Base-by-base conservation (phyloP, 1,139 yeast species). In the Diutina neorugosa region DNA sequence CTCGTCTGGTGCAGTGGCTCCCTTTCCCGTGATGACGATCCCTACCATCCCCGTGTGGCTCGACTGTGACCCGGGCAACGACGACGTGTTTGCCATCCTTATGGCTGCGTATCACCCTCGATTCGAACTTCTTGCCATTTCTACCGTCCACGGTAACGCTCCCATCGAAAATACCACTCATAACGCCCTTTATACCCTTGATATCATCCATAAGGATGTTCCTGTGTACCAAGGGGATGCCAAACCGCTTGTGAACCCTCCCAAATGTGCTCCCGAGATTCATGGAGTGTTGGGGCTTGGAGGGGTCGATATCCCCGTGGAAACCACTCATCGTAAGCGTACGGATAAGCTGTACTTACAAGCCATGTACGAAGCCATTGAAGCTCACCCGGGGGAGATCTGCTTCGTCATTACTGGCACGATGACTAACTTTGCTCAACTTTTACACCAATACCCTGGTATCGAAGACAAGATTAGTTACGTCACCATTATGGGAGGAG, bases 21-120 rank as follows among this genome's bases (percentile, higher is more conserved):
- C 42, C 19, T n/a, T 16, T 16, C 11, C 8, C 11, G 2, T 14
- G 3, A n/a, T n/a, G 20, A 40, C 43, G 20, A 44, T 19, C n/a
- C 27, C 20, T 6, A 14, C 19, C 3, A 70, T 84, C 20, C 91
- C 91, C 0, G 61, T 87, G 6, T 86, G 96, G 96, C 65, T 89
- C n/a, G 96, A 89, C 67, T 89, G 96, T 63, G 96, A 89, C 63
- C 95, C 96, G 0, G 96, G 96, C 2, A 93, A 86, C 61, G 96
- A 89, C 63, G 97, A 89, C 62, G 86, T 89, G 2, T 78, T 87
- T 53, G 96, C 95, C 9, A 72, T 89, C 7, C 69, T 86, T 19
- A 61, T 89, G 44, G 80, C 87, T 0, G 69, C 80, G 4, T 81
- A 76, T 62, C 76, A 80, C 57, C 86, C 86, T 0, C 68, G 74